Conservation (phyloP, 306 rosid species). For the Malus asiatica region DNA sequence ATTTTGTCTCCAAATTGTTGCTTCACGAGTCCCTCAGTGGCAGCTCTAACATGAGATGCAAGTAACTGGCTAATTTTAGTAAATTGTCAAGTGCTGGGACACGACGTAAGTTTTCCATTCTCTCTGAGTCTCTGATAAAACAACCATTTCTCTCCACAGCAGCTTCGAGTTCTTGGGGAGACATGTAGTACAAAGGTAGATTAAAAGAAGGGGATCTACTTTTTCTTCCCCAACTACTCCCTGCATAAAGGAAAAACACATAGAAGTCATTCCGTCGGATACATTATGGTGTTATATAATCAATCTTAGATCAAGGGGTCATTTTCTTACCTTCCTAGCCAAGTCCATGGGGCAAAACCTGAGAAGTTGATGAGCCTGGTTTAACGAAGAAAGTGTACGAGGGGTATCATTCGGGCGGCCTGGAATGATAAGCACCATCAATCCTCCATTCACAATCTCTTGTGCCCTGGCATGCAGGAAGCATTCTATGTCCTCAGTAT, state of each 20-base stretch:
- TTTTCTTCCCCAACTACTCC: background rate
- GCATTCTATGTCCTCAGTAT: slow-evolving; percentile 16
- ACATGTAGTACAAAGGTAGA: background rate
- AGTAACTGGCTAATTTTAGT: background rate
- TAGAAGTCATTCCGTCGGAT: background rate
- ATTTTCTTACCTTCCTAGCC: slow-evolving; percentile 20
- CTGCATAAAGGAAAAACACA: background rate
- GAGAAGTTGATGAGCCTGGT: background rate
- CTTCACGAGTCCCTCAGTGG: background rate
- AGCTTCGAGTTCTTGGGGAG: background rate
- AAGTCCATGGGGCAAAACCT: slow-evolving; percentile 24
- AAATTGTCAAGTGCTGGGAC: background rate
- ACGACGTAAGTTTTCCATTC: background rate
- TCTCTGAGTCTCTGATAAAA: background rate
- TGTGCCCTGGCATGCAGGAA: slow-evolving; percentile 26
- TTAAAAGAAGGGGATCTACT: background rate
- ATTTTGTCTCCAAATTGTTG: background rate
- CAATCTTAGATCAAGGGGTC: background rate
- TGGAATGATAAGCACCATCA: slow-evolving; percentile 9
- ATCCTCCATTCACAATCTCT: slow-evolving; percentile 31
- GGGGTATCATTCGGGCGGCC: background rate
- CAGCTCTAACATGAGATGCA: background rate
- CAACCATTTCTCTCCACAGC: background rate
- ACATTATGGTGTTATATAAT: background rate
- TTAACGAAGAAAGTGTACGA: background rate